Conservation (phyloP, 2,329 filamentous ascomycete species). For the Pseudocercospora eumusae region DNA sequence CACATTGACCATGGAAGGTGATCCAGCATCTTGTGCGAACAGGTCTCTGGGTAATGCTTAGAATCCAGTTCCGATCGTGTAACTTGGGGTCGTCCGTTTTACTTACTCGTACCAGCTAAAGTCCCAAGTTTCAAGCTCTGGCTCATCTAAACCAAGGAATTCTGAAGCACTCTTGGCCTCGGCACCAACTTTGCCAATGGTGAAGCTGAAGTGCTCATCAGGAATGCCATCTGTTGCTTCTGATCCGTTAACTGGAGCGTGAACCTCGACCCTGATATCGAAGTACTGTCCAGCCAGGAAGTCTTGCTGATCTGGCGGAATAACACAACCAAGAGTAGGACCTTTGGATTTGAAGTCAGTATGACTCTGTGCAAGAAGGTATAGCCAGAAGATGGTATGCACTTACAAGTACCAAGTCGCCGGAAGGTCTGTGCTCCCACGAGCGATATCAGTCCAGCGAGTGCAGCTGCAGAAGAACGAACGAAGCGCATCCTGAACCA, state of each 20-base stretch:
- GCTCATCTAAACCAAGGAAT: constrained; percentile 71
- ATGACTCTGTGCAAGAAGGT: constrained; percentile 52
- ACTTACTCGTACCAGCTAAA: constrained; percentile 76
- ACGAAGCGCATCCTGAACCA: constrained; percentile 21
- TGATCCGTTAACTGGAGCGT: constrained; percentile 65
- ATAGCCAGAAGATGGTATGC: neutral
- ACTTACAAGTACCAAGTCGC: constrained; percentile 54
- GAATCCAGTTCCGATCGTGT: neutral
- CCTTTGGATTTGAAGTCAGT: constrained; percentile 57
- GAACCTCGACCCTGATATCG: constrained; percentile 77
- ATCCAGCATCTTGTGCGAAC: constrained; percentile 71
- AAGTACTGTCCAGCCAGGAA: constrained; percentile 83
- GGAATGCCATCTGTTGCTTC: constrained; percentile 68
- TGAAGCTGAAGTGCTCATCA: constrained; percentile 74
- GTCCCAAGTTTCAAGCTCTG: constrained; percentile 75
- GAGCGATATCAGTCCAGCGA: constrained; percentile 16
- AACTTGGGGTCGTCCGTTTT: neutral
- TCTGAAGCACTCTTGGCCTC: constrained; percentile 58
- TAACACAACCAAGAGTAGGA: constrained; percentile 56
- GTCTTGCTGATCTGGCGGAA: constrained; percentile 67
- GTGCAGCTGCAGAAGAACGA: constrained; percentile 18
- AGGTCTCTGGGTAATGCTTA: constrained; percentile 54
- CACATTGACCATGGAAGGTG: constrained; percentile 74
- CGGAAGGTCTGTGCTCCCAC: constrained; percentile 55
- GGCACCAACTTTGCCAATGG: constrained; percentile 65